Percentiles rank a stretch among this genome's conserved stretches.
phyloP scores from a whole-genome alignment of 805 yeast species.

The Candida easanensis region DNA sequence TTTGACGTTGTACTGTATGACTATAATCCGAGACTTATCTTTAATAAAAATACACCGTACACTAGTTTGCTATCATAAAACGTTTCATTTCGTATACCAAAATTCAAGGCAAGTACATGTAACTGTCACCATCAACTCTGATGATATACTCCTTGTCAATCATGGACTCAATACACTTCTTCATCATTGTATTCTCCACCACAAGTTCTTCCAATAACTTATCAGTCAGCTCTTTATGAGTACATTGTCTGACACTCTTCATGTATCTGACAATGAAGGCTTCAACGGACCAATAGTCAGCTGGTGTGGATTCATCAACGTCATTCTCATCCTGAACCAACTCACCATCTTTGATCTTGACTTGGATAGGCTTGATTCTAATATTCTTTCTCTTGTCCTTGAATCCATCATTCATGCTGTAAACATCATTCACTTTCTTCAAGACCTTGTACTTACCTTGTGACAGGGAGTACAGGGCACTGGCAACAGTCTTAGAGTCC shows the following conservation, averaged over 20 bases:
- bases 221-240: slow-evolving; percentile 15
- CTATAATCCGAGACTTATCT: too few species aligned
- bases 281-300: slow-evolving; percentile 14
- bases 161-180: slow-evolving; percentile 13
- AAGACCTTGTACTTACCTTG: slow-evolving; percentile 22
- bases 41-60: neutral
- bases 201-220: slow-evolving; percentile 9
- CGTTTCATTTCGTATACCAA: too few species aligned
- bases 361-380: slow-evolving; percentile 20
- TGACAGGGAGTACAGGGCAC: slow-evolving; percentile 24
- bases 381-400: slow-evolving; percentile 13
- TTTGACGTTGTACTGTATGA: too few species aligned
- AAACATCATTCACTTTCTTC: slow-evolving; percentile 9
- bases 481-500: slow-evolving; percentile 16
- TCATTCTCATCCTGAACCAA: slow-evolving; percentile 11
- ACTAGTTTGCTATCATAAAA: too few species aligned
- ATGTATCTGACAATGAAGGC: slow-evolving; percentile 23
- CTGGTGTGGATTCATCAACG: neutral
- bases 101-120: slow-evolving; percentile 21
- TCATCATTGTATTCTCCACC: slow-evolving; percentile 7
- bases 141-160: slow-evolving; percentile 14
- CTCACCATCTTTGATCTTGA: slow-evolving; percentile 18
- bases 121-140: slow-evolving; percentile 11
- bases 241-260: slow-evolving; percentile 13
- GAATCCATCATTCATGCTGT: slow-evolving; percentile 19